phyloP scores from a whole-genome alignment of 1,284 basidiomycete species.

The Violaceomyces palustris region DNA sequence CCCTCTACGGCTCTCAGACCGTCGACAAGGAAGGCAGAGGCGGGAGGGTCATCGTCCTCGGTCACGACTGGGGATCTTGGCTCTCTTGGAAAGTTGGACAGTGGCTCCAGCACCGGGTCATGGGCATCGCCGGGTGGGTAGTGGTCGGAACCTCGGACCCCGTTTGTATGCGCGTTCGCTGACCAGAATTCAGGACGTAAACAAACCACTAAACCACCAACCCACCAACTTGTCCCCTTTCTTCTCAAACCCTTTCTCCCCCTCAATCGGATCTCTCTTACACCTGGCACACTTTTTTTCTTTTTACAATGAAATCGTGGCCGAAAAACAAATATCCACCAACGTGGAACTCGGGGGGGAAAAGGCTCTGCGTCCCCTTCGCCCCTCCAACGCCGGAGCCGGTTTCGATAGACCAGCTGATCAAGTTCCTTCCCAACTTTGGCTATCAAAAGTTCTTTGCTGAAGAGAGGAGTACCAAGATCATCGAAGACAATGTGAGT shows the following conservation, averaged over 20 bases:
- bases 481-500: constrained; percentile 29
- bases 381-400: constrained; percentile 18
- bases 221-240: too few species aligned
- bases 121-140: constrained; percentile 28
- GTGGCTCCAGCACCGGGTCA: constrained; percentile 25
- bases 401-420: constrained; percentile 19
- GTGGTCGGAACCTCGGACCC: neutral
- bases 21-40: constrained; percentile 14
- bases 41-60: constrained; percentile 33
- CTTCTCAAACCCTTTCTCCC: too few species aligned
- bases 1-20: constrained; percentile 18
- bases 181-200: too few species aligned
- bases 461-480: constrained; percentile 31
- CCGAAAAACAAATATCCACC: neutral
- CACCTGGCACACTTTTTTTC: too few species aligned
- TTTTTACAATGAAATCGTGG: constrained; percentile 1
- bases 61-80: constrained; percentile 43
- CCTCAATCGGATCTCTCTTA: too few species aligned
- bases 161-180: too few species aligned
- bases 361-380: constrained; percentile 31
- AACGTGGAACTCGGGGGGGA: neutral
- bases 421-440: constrained; percentile 27
- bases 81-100: constrained; percentile 35
- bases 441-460: constrained; percentile 42
- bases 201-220: too few species aligned